Conservation (phyloP, 1,284 basidiomycete genomes). For the Sporisorium scitamineum region DNA sequence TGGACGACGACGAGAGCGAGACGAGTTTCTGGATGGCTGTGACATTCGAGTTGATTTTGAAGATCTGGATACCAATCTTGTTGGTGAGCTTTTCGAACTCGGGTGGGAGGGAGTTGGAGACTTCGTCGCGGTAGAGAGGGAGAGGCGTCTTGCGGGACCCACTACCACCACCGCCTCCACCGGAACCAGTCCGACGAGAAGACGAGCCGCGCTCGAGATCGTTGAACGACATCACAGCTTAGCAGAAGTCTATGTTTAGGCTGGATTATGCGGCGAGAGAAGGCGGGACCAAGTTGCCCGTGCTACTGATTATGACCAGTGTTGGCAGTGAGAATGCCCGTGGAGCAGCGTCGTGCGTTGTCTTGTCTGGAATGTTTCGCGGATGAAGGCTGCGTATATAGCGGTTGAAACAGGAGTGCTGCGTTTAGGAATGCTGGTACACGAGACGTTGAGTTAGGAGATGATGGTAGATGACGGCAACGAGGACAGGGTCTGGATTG, state of each 20-base stretch:
- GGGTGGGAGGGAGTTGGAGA: constrained; percentile 22
- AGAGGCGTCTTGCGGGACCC: constrained; percentile 49
- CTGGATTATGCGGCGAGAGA: neutral
- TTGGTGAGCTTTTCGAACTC: constrained; percentile 82
- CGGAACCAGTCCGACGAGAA: constrained; percentile 18
- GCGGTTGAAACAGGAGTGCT: too few relatives aligned
- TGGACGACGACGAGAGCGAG: constrained; percentile 74
- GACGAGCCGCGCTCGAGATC: constrained; percentile 71
- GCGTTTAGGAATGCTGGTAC: neutral
- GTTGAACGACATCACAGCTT: constrained; percentile 72
- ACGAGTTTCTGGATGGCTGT: constrained; percentile 92
- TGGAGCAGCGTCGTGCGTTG: neutral
- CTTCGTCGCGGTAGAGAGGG: constrained; percentile 44
- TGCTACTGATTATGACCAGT: neutral
- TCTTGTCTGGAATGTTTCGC: neutral
- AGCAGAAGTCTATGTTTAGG: neutral
- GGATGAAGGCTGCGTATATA: neutral
- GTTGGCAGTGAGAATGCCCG: neutral
- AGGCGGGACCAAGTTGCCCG: neutral
- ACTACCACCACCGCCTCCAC: constrained; percentile 25
- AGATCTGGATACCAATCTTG: constrained; percentile 90
- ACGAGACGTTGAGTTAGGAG: neutral
- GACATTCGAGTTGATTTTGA: constrained; percentile 98
- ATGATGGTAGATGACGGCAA: constrained; percentile 7
- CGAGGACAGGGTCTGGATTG: constrained; percentile 3